phyloP scores from a whole-genome alignment of 352 stramenopile genomes.

The Elongisporangium prolatum region DNA sequence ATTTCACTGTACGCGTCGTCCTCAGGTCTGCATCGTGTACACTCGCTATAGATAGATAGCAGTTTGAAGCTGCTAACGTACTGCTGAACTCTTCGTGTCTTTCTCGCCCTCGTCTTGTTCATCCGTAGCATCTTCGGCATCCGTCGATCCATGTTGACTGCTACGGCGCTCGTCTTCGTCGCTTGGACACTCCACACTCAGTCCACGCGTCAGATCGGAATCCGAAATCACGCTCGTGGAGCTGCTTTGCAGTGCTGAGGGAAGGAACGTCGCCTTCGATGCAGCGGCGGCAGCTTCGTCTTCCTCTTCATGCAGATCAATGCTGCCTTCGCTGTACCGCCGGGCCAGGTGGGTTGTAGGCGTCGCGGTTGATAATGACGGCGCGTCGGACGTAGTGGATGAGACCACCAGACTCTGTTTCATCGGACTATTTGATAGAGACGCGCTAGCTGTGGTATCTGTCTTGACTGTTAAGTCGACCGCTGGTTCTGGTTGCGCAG shows the following conservation, averaged over 20 bases:
- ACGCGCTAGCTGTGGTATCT: conserved; percentile 4
- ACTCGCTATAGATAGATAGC: neutral
- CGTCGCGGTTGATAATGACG: conserved; percentile 6
- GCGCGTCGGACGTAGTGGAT: conserved; percentile 7
- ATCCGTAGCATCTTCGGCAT: neutral
- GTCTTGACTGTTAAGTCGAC: conserved; percentile 6
- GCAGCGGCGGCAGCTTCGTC: conserved; percentile 2
- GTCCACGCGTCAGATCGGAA: conserved; percentile 37
- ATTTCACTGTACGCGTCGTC: neutral
- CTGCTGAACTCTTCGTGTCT: neutral
- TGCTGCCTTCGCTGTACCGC: conserved; percentile 23
- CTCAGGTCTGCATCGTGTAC: neutral
- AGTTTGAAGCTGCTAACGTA: conserved; percentile 2
- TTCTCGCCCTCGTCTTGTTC: neutral
- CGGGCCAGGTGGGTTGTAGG: conserved; percentile 8
- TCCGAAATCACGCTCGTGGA: conserved; percentile 53
- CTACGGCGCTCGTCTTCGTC: conserved; percentile 20
- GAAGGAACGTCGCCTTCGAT: conserved; percentile 11
- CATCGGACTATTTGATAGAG: neutral
- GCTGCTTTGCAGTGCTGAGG: conserved; percentile 28
- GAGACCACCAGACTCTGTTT: conserved; percentile 9
- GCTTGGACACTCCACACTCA: conserved; percentile 37
- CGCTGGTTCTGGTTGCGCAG: conserved; percentile 1
- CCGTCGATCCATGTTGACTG: conserved; percentile 6
- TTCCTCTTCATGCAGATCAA: conserved; percentile 3